These are phyloP conservation scores for Protoeuglena noctilucae DNA, from an alignment of 139 green algal species.

Conservation along the genomic window DNA sequence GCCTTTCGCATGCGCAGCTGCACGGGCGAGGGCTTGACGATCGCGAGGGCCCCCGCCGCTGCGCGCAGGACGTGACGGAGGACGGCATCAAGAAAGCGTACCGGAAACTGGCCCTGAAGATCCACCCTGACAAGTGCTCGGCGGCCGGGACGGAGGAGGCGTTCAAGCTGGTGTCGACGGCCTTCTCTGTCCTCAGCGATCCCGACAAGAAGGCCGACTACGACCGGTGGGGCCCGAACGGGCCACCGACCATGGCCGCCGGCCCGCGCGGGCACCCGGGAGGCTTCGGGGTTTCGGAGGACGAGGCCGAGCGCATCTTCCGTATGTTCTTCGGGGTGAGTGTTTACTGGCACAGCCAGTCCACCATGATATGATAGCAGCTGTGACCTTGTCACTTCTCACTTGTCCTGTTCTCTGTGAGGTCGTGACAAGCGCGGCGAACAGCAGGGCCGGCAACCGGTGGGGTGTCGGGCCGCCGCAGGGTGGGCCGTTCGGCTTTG, in stretches of 20 bases:
- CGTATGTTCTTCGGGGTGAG: not conserved
- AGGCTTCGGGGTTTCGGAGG: not conserved
- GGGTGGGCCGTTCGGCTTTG: too few relatives aligned
- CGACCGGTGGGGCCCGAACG: not conserved
- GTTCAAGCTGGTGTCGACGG: constrained; percentile 18
- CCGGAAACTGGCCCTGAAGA: constrained; percentile 23
- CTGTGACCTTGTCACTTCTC: too few relatives aligned
- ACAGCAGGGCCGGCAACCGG: too few relatives aligned
- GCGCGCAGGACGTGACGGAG: too few relatives aligned
- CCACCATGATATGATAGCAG: too few relatives aligned
- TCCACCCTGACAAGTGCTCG: constrained; percentile 31
- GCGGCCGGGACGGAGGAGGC: constrained; percentile 25
- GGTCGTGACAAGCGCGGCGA: too few relatives aligned
- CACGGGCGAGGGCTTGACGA: not conserved
- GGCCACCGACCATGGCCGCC: not conserved
- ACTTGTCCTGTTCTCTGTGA: too few relatives aligned
- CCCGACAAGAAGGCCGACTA: not conserved
- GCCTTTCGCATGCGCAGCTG: not conserved
- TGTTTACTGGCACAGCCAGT: too few relatives aligned
- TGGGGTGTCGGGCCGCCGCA: too few relatives aligned
- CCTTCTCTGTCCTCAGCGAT: not conserved
- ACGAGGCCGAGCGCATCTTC: not conserved
- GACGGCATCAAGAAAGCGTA: constrained; percentile 27
- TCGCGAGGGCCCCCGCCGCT: too few relatives aligned
- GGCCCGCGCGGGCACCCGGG: too few relatives aligned